Percentiles rank a stretch among this genome's conserved stretches.
These are phyloP conservation scores for Arthrinium puccinioides DNA, from an alignment of 2,329 filamentous ascomycete genomes.

Conservation along the genomic window DNA sequence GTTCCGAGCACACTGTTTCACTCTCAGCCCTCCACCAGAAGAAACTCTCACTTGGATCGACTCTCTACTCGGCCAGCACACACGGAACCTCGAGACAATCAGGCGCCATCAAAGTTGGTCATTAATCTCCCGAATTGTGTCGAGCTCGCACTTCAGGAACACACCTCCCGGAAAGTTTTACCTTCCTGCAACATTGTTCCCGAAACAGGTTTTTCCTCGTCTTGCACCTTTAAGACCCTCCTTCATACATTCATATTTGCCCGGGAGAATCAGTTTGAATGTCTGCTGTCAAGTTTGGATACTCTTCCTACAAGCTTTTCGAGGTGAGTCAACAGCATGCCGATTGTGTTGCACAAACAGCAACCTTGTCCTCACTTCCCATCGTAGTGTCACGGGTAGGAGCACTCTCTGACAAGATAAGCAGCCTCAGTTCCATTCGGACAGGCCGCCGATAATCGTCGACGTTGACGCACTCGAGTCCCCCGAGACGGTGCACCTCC, in stretches of 20 bases:
- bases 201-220: conserved; percentile 28
- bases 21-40: conserved; percentile 4
- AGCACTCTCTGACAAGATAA: conserved; percentile 9
- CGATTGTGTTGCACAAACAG: conserved; percentile 1
- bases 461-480: conserved; percentile 49
- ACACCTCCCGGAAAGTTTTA: conserved; percentile 8
- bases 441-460: conserved; percentile 50
- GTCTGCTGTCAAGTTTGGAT: conserved; percentile 51
- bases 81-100: conserved; percentile 1
- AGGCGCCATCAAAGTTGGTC: conserved; percentile 1
- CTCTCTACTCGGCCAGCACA: not conserved
- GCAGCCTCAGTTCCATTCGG: conserved; percentile 46
- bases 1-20: conserved; percentile 8
- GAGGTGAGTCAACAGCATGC: conserved; percentile 41
- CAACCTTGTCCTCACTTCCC: not conserved
- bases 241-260: conserved; percentile 14
- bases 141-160: conserved; percentile 2
- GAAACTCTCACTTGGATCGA: conserved; percentile 4
- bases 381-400: conserved; percentile 1
- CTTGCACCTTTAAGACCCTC: conserved; percentile 23
- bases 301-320: conserved; percentile 49
- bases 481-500: conserved; percentile 47
- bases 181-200: conserved; percentile 22
- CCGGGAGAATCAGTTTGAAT: conserved; percentile 39
- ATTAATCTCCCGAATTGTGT: not conserved